Percentiles rank a stretch among this genome's conserved stretches.
Evolutionary conservation across 306 rosid genomes (phyloP).

Genomic region (Urtica urens): DNA sequence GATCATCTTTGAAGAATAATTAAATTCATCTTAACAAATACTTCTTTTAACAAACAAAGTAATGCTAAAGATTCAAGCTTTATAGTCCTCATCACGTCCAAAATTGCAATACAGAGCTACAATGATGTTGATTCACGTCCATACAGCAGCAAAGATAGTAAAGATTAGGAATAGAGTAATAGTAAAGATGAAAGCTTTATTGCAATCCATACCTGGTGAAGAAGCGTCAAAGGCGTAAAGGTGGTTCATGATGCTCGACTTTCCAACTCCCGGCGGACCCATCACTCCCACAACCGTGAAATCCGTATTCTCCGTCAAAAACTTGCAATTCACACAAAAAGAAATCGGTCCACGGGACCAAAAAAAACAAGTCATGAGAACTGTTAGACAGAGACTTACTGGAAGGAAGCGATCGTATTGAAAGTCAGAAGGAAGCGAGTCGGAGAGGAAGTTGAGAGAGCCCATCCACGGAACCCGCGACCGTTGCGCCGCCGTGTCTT

Average conservation of each 20-base stretch:
- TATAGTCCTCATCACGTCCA: too few species aligned
- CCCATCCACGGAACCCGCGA: conserved; percentile 77
- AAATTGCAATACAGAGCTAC: too few species aligned
- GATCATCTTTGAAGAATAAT: too few species aligned
- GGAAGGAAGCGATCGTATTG: conserved; percentile 92
- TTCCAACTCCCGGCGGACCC: conserved; percentile 83
- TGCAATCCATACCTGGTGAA: conserved; percentile 43
- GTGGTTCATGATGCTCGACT: conserved; percentile 78
- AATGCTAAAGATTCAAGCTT: too few species aligned
- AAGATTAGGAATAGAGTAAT: too few species aligned
- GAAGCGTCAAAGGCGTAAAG: conserved; percentile 70
- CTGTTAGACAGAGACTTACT: conserved; percentile 13
- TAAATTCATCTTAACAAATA: too few species aligned
- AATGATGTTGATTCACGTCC: too few species aligned
- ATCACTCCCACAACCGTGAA: conserved; percentile 80
- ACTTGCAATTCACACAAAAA: conserved; percentile 28
- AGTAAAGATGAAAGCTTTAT: not conserved
- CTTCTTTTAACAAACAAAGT: too few species aligned
- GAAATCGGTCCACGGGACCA: not conserved
- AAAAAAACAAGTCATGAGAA: not conserved
- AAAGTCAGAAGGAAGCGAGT: conserved; percentile 85
- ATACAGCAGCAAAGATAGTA: too few species aligned
- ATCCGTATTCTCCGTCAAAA: conserved; percentile 77
- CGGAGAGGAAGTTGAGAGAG: conserved; percentile 83
- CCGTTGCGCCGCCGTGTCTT: conserved; percentile 46